Evolutionary conservation across 352 stramenopile species (phyloP), one percentile per base, ranked within the genome.

Genomic region (Globisporangium viniferum): DNA sequence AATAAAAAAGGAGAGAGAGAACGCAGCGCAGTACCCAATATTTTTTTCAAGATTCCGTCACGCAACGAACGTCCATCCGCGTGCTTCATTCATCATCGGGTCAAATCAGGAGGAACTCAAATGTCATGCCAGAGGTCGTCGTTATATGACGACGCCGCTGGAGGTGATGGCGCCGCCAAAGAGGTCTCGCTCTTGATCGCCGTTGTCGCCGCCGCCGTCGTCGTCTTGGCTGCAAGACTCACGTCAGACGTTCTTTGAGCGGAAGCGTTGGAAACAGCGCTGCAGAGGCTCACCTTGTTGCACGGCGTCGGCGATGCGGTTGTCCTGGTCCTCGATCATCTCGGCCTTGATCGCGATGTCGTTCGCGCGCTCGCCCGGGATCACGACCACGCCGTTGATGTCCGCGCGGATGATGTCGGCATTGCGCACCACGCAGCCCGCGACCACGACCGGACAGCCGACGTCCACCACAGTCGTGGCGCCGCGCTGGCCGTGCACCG

Each of bases 331-430:
- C 61, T 93, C 85, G 54, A 95, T 87, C 54, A 89, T 73, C 70
- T 93, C 87, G 33, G 83, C 87, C 65, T 86, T 88, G 27, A 78
- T 79, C 5, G 81, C 85, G 27, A 95, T 77, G 54, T 93, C 85
- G 65, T 79, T 78, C 29, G 87, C 87, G 15, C 79, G 81, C 62
- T 95, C 87, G 12, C 72, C 73, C 7, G 87, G 87, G 64, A 95
- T 86, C 57, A 93, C 87, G 48, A 95, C 67, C 27, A 93, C 87
- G 33, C 87, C 87, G 69, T 95, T 95, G 57, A 93, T 78, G 67
- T 95, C 87, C 20, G 79, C 87, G 31, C 84, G 87, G 60, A 95
- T 90, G 63, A 95, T 92, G 66, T 95, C 87, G 31, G 75, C 75
- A 54, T 84, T 89, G 58, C 87, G 85, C 59, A 95, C 85, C 27